Base-by-base conservation (phyloP, 106 monocot species). In the Dioscorea dumetorum region DNA sequence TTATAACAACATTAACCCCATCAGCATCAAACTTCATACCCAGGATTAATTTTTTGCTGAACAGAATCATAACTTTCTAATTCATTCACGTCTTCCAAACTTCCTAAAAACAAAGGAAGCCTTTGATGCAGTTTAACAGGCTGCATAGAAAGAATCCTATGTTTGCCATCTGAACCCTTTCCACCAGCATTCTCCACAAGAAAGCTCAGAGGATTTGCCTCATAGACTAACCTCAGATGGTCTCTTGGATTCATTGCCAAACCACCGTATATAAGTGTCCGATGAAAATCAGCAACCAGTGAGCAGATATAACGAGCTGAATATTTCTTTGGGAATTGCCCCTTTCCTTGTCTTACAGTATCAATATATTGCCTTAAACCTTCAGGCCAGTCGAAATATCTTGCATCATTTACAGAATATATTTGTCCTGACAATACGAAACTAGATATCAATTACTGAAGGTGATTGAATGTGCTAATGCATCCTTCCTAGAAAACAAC, bases 301-400 rank as follows among this genome's bases (percentile, higher is more conserved):
- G 97, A 99, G 41, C 97, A 92, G 24, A 99, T 81, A 59, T 99
- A 99, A 5, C 92, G 84, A 64, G 97, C 92, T 3, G 97, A 99
- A 65, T 99, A 99, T 66, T 99, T 99, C 72, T 99, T 99, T 24
- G 84, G 84, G 33, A 76, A 77, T 67, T 85, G 84, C 23, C 97
- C 97, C 54, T 92, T 92, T 8, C 97, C 97, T 75, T 92, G 92
- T 67, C 90, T 79, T 9, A 99, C 68, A 2, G 89, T 85, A 69
- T 99, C 97, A 21, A 99, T 91, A 49, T 99, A 99, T 35, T 60
- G 63, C 74, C 84, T 92, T 57, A 99, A 82, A 34, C 92, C 97
- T 62, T 87, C 79, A 34, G 97, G 97, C 97, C 92, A 99, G 69
- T 99, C 97, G 53, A 92, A 99, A 77, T 99, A 99, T 19, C 92